Base-by-base conservation (phyloP, 1,284 basidiomycete genomes). In the Cystobasidium pallidum region DNA sequence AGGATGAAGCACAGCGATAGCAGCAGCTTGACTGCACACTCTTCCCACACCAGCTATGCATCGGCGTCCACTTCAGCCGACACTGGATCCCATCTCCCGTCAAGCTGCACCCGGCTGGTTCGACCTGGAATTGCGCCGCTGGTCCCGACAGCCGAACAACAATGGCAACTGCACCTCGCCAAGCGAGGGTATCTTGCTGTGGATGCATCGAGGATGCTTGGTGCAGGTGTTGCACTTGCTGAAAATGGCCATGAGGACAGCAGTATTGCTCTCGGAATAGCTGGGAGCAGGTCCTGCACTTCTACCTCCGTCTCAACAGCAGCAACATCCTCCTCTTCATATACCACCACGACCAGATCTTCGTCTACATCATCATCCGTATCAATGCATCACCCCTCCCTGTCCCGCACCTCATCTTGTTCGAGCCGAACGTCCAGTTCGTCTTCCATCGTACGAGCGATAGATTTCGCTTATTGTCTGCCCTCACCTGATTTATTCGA, bases 381-480 rank as follows among this genome's bases (percentile, higher is more conserved):
- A n/a, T 32, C 55, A n/a, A 8, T 19, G 28, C 30, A 34, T 36
- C 55, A 26, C 19, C 28, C 28, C 30, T 15, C 34, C 30, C 7
- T 57, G 10, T 32, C 55, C 2, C 55, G 34, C 32, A 28, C 39
- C 11, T 41, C 36, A 45, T 43, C 58, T 7, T 61, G 24, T 17
- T 41, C 36, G 32, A 64, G 34, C 39, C 21, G 30, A 8, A 34
- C 43, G 11, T 30, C 15, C 45, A 51, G 39, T 64, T 34, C 26
- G 13, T 32, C 17, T 28, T 64, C 62, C 17, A 64, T 64, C 62
- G 45, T 64, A n/a, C 43, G 45, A 32, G 62, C 62, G 24, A 51
- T 64, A n/a, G 62, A 64, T 36, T 64, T 49, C 47, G 62, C 62
- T 24, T 64, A 64, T 36, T 41, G 59, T 30, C 36, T 28, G 17